These are phyloP conservation scores for Venturia carpophila DNA, from an alignment of 2,329 filamentous ascomycete species.

Conservation along the genomic window DNA sequence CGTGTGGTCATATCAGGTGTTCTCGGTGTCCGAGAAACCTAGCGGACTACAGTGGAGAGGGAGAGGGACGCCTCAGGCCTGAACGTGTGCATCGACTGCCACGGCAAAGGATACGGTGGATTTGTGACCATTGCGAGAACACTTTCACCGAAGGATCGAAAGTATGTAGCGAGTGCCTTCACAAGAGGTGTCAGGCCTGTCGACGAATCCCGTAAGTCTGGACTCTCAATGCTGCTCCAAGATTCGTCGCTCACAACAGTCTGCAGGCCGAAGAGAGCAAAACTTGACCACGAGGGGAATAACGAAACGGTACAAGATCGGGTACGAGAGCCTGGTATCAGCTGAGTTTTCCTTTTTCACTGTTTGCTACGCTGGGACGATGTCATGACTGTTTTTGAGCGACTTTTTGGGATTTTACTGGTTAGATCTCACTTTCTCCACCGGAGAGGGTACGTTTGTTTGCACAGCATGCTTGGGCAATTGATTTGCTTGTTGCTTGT, in stretches of 20 bases:
- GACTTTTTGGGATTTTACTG: background rate
- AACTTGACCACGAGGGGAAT: slow-evolving; percentile 3
- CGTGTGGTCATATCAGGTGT: slow-evolving; percentile 14
- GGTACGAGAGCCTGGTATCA: background rate
- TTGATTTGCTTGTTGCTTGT: background rate
- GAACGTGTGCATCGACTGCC: slow-evolving; percentile 12
- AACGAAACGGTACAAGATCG: background rate
- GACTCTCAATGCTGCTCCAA: background rate
- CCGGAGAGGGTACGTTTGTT: background rate
- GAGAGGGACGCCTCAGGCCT: background rate
- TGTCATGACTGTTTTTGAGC: slow-evolving; percentile 6
- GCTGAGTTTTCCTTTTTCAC: background rate
- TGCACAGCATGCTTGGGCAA: background rate
- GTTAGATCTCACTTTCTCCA: background rate
- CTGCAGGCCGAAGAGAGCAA: background rate
- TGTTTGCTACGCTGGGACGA: background rate
- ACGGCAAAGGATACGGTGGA: slow-evolving; percentile 12
- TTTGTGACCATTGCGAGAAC: slow-evolving; percentile 9
- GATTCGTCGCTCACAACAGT: background rate
- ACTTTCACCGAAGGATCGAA: background rate
- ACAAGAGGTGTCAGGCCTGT: slow-evolving; percentile 11
- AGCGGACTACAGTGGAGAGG: background rate
- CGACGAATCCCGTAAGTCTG: slow-evolving; percentile 12
- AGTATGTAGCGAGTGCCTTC: slow-evolving; percentile 4
- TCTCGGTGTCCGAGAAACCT: slow-evolving; percentile 10